Percentiles rank a stretch among this genome's conserved stretches.
These are phyloP conservation scores for Xylaria hypoxylon DNA, from an alignment of 2,329 filamentous ascomycete genomes.

Conservation along the genomic window DNA sequence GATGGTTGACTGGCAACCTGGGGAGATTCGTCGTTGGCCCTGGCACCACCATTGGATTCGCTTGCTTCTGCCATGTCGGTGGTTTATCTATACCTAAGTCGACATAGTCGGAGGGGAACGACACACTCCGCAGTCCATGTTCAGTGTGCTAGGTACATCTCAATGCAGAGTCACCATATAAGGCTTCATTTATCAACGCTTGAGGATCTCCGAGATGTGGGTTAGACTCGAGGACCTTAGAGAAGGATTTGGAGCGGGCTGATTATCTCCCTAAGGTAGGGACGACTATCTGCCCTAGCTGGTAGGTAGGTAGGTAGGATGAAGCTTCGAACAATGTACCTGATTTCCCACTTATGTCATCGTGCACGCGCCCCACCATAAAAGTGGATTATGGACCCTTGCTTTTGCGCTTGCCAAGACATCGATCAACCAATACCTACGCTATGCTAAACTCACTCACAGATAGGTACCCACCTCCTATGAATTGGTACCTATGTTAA, in stretches of 20 bases:
- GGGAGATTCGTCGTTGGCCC: slow-evolving; percentile 40
- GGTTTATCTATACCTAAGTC: not conserved
- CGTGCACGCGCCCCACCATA: slow-evolving; percentile 15
- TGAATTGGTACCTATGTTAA: not conserved
- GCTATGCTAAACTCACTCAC: too few species aligned
- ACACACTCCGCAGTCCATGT: not conserved
- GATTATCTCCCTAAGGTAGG: not conserved
- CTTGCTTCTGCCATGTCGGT: slow-evolving; percentile 43
- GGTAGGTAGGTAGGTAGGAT: not conserved
- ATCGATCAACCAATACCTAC: not conserved
- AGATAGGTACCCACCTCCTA: too few species aligned
- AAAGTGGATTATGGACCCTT: not conserved
- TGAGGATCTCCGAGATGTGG: not conserved
- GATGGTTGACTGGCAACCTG: slow-evolving; percentile 36
- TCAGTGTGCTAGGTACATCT: not conserved
- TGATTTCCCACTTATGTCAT: slow-evolving; percentile 27
- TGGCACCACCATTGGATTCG: slow-evolving; percentile 39
- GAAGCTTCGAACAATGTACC: slow-evolving; percentile 2
- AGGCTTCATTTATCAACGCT: not conserved
- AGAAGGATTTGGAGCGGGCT: not conserved
- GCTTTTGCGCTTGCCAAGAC: slow-evolving; percentile 12
- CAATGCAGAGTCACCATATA: not conserved
- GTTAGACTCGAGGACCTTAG: not conserved
- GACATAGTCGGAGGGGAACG: slow-evolving; percentile 1
- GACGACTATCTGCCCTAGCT: not conserved